These are phyloP conservation scores for Coprinopsis sp. DNA, from an alignment of 768 basidiomycete genomes.

Conservation along the genomic window DNA sequence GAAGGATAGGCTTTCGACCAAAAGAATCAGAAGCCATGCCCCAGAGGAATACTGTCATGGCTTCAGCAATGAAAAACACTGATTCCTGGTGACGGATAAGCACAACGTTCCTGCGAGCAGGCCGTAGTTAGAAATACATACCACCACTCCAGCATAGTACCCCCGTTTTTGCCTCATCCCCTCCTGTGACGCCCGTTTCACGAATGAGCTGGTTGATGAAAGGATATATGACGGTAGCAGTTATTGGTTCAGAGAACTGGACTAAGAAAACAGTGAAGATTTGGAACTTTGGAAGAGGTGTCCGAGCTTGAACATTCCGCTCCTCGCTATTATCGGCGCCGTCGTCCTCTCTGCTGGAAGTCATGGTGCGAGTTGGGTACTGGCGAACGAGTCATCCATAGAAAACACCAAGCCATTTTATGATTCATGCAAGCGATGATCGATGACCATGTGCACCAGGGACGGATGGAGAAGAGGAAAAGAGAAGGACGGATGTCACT, in stretches of 20 bases:
- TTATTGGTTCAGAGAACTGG: conserved; percentile 42
- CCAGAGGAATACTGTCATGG: conserved; percentile 9
- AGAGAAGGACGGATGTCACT: too few species aligned
- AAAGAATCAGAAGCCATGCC: conserved; percentile 6
- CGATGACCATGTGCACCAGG: too few species aligned
- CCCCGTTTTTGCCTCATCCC: conserved; percentile 40
- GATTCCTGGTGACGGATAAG: too few species aligned
- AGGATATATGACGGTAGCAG: conserved; percentile 40
- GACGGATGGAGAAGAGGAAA: too few species aligned
- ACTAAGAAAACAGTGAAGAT: conserved; percentile 34
- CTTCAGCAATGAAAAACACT: conserved; percentile 6
- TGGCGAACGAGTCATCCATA: too few species aligned
- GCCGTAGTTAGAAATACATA: conserved; percentile 16
- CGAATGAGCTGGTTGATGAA: conserved; percentile 43
- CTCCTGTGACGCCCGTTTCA: conserved; percentile 37
- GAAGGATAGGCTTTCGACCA: conserved; percentile 14
- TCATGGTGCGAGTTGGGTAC: too few species aligned
- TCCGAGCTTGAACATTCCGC: too few species aligned
- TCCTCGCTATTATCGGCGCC: too few species aligned
- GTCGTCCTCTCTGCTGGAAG: too few species aligned
- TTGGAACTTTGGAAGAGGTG: conserved; percentile 38
- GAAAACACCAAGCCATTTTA: too few species aligned
- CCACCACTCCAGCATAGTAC: conserved; percentile 48
- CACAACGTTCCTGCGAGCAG: background rate
- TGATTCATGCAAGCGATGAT: too few species aligned